phyloP scores from a whole-genome alignment of 2,329 filamentous ascomycete species.

The Colletotrichum lupini region DNA sequence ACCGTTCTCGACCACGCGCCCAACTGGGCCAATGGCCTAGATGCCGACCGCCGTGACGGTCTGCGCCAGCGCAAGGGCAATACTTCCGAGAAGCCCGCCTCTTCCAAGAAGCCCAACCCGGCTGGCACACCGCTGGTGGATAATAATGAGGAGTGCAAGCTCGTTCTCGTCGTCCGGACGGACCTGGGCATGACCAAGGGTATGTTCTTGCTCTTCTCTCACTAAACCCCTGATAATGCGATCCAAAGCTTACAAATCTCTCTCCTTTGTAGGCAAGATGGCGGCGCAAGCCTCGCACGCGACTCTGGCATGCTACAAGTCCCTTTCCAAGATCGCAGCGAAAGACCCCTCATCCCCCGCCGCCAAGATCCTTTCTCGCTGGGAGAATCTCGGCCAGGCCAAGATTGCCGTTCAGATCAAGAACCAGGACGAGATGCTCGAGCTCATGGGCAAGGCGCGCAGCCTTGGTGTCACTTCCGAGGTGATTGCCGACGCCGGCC shows the following conservation, averaged over 20 bases:
- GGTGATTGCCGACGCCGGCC: slow-evolving; percentile 93
- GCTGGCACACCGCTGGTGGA: slow-evolving; percentile 43
- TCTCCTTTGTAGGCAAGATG: slow-evolving; percentile 86
- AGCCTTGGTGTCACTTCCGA: slow-evolving; percentile 88
- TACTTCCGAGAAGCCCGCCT: slow-evolving; percentile 57
- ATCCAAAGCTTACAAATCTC: slow-evolving; percentile 6
- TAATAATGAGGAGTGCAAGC: slow-evolving; percentile 85
- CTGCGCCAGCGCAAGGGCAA: slow-evolving; percentile 49
- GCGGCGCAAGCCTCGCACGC: slow-evolving; percentile 95
- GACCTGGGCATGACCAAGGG: slow-evolving; percentile 98
- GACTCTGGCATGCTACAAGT: slow-evolving; percentile 97
- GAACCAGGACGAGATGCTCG: slow-evolving; percentile 83
- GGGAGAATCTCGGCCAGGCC: slow-evolving; percentile 88
- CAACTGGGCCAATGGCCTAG: slow-evolving; percentile 72
- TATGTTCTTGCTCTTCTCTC: slow-evolving; percentile 51
- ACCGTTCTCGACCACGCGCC: slow-evolving; percentile 72
- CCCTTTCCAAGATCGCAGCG: slow-evolving; percentile 68
- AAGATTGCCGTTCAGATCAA: slow-evolving; percentile 95
- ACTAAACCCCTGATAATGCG: not conserved
- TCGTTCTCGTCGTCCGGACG: slow-evolving; percentile 91
- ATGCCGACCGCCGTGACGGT: slow-evolving; percentile 69
- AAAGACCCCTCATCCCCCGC: slow-evolving; percentile 62
- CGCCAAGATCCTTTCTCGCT: slow-evolving; percentile 77
- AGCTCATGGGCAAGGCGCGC: slow-evolving; percentile 80
- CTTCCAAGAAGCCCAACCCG: slow-evolving; percentile 43